These are phyloP conservation scores for Colletotrichum sp. DNA, from an alignment of 2,329 filamentous ascomycete genomes.

Conservation along the genomic window DNA sequence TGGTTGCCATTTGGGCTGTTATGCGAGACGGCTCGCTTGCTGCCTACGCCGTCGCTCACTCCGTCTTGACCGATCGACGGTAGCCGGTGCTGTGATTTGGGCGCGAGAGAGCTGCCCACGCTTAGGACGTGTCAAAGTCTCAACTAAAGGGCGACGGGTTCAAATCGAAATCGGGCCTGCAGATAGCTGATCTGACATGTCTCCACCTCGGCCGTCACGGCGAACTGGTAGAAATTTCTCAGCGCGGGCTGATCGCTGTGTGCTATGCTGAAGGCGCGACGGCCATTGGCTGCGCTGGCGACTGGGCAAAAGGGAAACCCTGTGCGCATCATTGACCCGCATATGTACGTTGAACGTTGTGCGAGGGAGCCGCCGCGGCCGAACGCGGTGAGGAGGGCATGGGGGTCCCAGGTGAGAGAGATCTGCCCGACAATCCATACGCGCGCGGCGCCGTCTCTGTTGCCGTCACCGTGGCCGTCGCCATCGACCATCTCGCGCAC, in stretches of 20 bases:
- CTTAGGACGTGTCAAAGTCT: neutral
- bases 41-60: neutral
- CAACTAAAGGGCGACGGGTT: neutral
- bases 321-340: constrained; percentile 22
- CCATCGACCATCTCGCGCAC: neutral
- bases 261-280: neutral
- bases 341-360: constrained; percentile 14
- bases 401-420: neutral
- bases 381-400: constrained; percentile 2
- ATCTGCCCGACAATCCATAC: neutral
- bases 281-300: neutral
- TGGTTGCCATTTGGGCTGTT: neutral
- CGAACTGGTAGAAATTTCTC: constrained; percentile 1
- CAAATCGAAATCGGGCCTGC: constrained; percentile 6
- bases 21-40: neutral
- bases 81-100: neutral
- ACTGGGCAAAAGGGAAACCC: constrained; percentile 9
- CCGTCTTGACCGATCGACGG: neutral
- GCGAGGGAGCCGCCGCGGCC: constrained; percentile 7
- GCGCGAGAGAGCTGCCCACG: neutral
- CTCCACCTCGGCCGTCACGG: constrained; percentile 1
- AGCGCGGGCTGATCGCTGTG: neutral
- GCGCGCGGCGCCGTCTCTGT: neutral
- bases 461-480: neutral
- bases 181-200: constrained; percentile 16